Evolutionary conservation across 2,329 filamentous ascomycete species (phyloP).

Genomic region (Fusarium hostae): DNA sequence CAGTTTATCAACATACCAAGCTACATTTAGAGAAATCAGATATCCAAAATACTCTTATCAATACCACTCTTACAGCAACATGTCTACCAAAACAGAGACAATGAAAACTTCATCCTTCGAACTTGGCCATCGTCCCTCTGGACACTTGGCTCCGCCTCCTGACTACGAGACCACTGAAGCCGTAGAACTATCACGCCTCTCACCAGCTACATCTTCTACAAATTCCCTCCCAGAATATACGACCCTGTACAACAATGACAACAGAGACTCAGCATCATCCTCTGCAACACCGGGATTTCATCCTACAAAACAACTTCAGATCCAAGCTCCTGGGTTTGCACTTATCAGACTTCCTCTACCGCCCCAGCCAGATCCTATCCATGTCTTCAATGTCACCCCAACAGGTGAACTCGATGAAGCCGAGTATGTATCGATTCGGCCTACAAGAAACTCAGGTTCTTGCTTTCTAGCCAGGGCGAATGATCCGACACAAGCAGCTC

Average conservation of each 20-base stretch:
- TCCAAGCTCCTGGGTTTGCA: constrained; percentile 59
- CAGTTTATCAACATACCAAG: background rate
- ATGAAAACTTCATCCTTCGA: background rate
- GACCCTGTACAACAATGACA: constrained; percentile 5
- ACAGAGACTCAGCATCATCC: background rate
- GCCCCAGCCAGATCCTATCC: constrained; percentile 53
- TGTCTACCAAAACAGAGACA: constrained; percentile 13
- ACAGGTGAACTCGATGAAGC: constrained; percentile 53
- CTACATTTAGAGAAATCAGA: background rate
- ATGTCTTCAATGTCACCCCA: constrained; percentile 54
- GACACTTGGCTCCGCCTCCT: constrained; percentile 43
- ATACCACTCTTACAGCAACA: background rate
- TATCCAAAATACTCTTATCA: background rate
- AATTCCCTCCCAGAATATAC: constrained; percentile 46
- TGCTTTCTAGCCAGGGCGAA: constrained; percentile 60
- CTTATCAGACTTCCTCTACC: constrained; percentile 56
- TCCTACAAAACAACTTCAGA: constrained; percentile 59
- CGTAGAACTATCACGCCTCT: constrained; percentile 42
- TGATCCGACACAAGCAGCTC: constrained; percentile 47
- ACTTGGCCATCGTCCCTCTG: constrained; percentile 17
- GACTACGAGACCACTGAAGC: constrained; percentile 42
- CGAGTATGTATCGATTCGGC: constrained; percentile 64
- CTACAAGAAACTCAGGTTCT: constrained; percentile 57
- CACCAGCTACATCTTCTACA: constrained; percentile 42
- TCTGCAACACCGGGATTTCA: constrained; percentile 48